Conservation (phyloP, 2,329 filamentous ascomycete species). For the Calonectria multiphialidica region DNA sequence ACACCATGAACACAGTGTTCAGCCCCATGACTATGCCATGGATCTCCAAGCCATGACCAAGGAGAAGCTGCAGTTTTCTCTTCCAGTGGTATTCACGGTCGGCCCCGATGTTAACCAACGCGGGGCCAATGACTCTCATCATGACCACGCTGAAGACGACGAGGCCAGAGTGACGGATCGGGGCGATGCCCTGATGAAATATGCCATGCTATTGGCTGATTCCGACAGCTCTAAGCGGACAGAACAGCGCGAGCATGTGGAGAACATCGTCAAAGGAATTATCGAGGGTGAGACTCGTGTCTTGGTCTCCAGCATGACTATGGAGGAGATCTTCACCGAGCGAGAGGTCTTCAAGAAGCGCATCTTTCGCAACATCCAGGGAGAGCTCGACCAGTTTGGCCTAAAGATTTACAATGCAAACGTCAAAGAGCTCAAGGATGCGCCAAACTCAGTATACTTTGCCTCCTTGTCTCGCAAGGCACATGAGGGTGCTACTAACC, state of each 20-base stretch:
- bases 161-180: constrained; percentile 58
- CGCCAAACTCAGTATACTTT: constrained; percentile 85
- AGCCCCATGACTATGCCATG: constrained; percentile 86
- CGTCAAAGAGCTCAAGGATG: constrained; percentile 89
- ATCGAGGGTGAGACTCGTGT: constrained; percentile 90
- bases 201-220: constrained; percentile 83
- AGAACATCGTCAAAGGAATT: constrained; percentile 89
- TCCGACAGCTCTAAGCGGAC: constrained; percentile 60
- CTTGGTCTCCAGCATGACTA: constrained; percentile 89
- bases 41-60: constrained; percentile 89
- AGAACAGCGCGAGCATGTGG: constrained; percentile 70
- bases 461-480: constrained; percentile 85
- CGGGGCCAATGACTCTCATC: constrained; percentile 55
- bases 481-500: constrained; percentile 86
- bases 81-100: constrained; percentile 88
- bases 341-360: constrained; percentile 82
- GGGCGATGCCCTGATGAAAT: constrained; percentile 80
- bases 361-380: constrained; percentile 81
- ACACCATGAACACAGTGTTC: constrained; percentile 59
- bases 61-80: constrained; percentile 86
- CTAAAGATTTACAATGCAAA: constrained; percentile 80
- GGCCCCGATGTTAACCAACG: constrained; percentile 79
- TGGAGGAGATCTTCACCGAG: constrained; percentile 89
- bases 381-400: constrained; percentile 84
- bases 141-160: constrained; percentile 31